Percentiles rank a stretch among this genome's conserved stretches.
phyloP scores from a whole-genome alignment of 495 filamentous ascomycete species.

The Trichocladium antarcticum region DNA sequence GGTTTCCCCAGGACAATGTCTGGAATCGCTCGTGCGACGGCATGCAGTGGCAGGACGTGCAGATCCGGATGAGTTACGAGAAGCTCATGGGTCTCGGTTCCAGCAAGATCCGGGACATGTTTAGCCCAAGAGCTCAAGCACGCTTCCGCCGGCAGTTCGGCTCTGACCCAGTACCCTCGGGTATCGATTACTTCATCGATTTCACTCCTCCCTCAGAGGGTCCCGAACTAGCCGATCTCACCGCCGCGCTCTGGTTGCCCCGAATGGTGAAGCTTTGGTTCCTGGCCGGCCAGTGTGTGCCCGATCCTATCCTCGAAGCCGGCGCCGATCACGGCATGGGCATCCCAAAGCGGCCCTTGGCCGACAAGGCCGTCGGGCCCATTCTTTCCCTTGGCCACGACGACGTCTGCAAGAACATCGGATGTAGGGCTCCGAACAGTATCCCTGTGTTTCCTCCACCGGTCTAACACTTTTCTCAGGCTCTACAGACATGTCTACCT shows the following conservation, averaged over 20 bases:
- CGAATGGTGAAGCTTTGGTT: conserved; percentile 40
- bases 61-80: conserved; percentile 36
- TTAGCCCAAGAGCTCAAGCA: conserved; percentile 33
- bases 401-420: conserved; percentile 18
- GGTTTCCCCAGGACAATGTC: conserved; percentile 28
- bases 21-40: conserved; percentile 12
- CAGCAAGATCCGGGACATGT: conserved; percentile 36
- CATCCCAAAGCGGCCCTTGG: conserved; percentile 11
- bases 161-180: conserved; percentile 26
- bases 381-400: conserved; percentile 25
- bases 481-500: conserved; percentile 2
- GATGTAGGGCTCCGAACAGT: conserved; percentile 4
- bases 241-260: conserved; percentile 49
- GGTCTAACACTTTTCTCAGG: conserved; percentile 6
- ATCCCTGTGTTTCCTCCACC: background rate
- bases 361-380: conserved; percentile 18
- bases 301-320: conserved; percentile 15
- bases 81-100: conserved; percentile 40
- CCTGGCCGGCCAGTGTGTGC: conserved; percentile 33
- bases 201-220: conserved; percentile 49
- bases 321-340: background rate
- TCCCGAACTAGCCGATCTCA: conserved; percentile 46
- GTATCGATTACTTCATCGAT: conserved; percentile 49
- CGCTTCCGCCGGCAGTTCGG: conserved; percentile 21
- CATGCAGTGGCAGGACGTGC: conserved; percentile 19